Base-by-base conservation (phyloP, 441 rosid genomes). In the Oxalis stricta region DNA sequence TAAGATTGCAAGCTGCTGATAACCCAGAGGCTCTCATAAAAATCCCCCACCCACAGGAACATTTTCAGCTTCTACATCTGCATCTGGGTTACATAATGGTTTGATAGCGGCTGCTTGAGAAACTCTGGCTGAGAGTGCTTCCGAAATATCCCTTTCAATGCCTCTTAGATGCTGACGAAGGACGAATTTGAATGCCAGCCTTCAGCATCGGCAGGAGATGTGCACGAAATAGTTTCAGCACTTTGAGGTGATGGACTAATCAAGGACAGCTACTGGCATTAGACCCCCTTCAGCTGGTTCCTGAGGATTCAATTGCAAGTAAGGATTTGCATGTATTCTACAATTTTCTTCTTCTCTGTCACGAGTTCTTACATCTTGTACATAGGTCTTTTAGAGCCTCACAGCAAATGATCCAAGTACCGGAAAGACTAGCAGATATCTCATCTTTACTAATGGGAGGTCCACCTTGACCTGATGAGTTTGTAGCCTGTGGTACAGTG, bases 391-490 rank as follows among this genome's bases (percentile, higher is more conserved):
- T 33, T 33, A 33, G 47, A 49, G 53, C 48, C n/a, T 50, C 29
- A 23, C 47, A 37, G 30, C 33, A 44, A 41, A 65, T 48, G 70
- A 41, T 2, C 44, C 8, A 43, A 49, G 49, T 24, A 20, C 37
- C 18, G 42, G n/a, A 38, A 12, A 56, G 14, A 21, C 59, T 33
- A 41, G 35, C 40, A 26, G 51, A 41, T 22, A 42, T 36, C 46
- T 63, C 70, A 9, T 57, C 32, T 41, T 63, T 65, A 34, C 38
- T 39, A 33, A 33, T 49, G 18, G 49, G 28, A 45, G 49, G 45
- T 57, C 59, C 74, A 67, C 50, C 44, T 30, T 64, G 45, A 59
- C 36, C 34, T 32, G 63, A 61, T 33, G 52, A 49, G 59, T 49
- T 59, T 35, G 66, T 41, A 41, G 35, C 65, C 5, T 48, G 41